A percentile compares a stretch with the other conserved stretches of the same genome.
Evolutionary conservation across 371 early-diverging fungal species (phyloP).

Genomic region (Mortierella sp.): DNA sequence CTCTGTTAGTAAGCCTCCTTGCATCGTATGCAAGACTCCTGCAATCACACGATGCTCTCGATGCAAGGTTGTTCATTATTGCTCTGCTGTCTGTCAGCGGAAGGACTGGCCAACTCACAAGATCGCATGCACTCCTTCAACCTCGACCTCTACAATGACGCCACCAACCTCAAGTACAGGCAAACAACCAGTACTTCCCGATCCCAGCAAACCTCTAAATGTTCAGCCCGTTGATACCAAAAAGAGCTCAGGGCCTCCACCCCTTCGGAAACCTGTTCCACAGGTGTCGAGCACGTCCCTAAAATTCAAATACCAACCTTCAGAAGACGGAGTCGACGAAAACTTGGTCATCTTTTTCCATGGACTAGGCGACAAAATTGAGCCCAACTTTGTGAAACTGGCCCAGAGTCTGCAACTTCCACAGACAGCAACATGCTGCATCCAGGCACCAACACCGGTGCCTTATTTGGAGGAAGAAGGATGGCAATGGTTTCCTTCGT

Average conservation of each 20-base stretch:
- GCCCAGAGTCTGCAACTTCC: slow-evolving; percentile 71
- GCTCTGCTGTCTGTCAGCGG: slow-evolving; percentile 44
- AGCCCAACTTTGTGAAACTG: slow-evolving; percentile 66
- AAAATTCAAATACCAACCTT: slow-evolving; percentile 63
- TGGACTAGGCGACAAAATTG: slow-evolving; percentile 74
- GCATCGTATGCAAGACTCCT: slow-evolving; percentile 36
- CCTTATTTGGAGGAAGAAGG: slow-evolving; percentile 70
- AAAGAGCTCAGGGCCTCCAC: neutral
- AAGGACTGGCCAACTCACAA: slow-evolving; percentile 44
- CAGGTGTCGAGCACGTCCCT: slow-evolving; percentile 31
- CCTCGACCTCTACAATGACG: neutral
- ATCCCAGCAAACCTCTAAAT: slow-evolving; percentile 19
- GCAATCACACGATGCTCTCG: slow-evolving; percentile 39
- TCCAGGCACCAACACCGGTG: slow-evolving; percentile 73
- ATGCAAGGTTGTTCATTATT: slow-evolving; percentile 48
- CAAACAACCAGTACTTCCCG: slow-evolving; percentile 16
- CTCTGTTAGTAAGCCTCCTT: slow-evolving; percentile 22
- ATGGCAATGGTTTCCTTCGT: slow-evolving; percentile 76
- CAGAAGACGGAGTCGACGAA: slow-evolving; percentile 69
- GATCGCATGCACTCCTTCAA: slow-evolving; percentile 37
- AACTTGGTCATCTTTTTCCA: slow-evolving; percentile 81
- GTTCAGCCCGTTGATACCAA: neutral
- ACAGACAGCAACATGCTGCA: slow-evolving; percentile 73
- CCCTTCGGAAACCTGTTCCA: slow-evolving; percentile 18
- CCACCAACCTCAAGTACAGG: slow-evolving; percentile 7